phyloP scores from a whole-genome alignment of 495 filamentous ascomycete species.

The Cercophora scortea region DNA sequence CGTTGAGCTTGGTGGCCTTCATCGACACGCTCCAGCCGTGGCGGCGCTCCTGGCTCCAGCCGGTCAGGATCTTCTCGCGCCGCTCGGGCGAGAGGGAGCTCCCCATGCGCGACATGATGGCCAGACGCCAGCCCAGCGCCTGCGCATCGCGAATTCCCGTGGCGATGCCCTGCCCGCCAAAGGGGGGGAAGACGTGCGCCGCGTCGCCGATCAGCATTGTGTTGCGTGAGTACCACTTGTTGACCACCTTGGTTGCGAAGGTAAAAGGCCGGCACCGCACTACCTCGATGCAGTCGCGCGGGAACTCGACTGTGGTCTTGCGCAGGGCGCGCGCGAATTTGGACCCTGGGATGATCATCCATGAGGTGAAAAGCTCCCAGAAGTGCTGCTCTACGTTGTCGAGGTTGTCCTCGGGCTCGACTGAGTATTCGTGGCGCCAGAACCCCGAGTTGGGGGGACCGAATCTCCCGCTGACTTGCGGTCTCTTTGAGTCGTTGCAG shows the following conservation, averaged over 20 bases:
- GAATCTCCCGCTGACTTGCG: constrained; percentile 42
- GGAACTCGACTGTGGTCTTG: constrained; percentile 30
- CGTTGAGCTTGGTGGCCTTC: constrained; percentile 17
- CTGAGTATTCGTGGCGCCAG: constrained; percentile 40
- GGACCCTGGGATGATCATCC: constrained; percentile 14
- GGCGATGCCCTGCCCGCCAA: constrained; percentile 48
- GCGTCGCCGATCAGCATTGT: constrained; percentile 45
- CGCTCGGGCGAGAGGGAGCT: not conserved
- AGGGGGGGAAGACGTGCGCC: constrained; percentile 50
- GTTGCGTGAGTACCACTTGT: constrained; percentile 40
- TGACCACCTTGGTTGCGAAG: constrained; percentile 30
- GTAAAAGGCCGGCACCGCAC: constrained; percentile 43
- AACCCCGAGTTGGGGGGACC: constrained; percentile 32
- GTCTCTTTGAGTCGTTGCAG: constrained; percentile 14
- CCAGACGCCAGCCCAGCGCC: constrained; percentile 41
- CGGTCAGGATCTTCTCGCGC: constrained; percentile 7
- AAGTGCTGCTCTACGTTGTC: constrained; percentile 14
- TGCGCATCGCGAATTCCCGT: constrained; percentile 33
- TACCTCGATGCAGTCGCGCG: constrained; percentile 41
- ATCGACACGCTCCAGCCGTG: constrained; percentile 16
- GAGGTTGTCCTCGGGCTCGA: constrained; percentile 20
- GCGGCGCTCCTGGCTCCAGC: constrained; percentile 19
- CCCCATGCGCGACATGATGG: constrained; percentile 18
- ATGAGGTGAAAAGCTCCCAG: constrained; percentile 22
- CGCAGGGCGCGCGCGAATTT: not conserved